Evolutionary conservation across 2,329 filamentous ascomycete genomes (phyloP), one percentile per base, ranked within the genome.

Genomic region (Calonectria hawksworthii): DNA sequence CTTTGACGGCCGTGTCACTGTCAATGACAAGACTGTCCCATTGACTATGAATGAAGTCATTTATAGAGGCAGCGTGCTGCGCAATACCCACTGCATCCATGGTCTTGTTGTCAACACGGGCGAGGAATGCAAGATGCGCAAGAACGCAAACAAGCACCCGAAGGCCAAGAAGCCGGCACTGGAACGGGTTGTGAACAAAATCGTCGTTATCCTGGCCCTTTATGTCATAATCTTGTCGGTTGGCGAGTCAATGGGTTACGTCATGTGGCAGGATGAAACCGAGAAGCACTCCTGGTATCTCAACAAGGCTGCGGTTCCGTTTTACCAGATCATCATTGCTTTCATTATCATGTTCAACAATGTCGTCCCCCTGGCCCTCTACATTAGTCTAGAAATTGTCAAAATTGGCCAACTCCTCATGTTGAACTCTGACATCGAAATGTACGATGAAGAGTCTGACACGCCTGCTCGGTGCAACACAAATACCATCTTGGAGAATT

Each of bases 261-360:
- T 93, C 74, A 89, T 94, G 72, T 98, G 96, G 96, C 91, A 92
- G 61, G 84, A 87, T 21, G 86, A 89, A 7, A 92, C 91, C 13
- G 95, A 98, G 83, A 85, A 87, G 30, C 84, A 90, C 18, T 91
- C 95, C 2, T 98, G 94, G 93, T 98, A 98, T 81, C 87, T 98
- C 23, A 84, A 88, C 5, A 85, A 91, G 70, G 93, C 95, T 0
- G 89, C 88, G 6, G 95, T 98, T n/a, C 89, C 91, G 1, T 94
- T 95, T 79, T 92, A 95, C 77, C 93, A 96, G 41, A 95, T 98
- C 74, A 93, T 98, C 77, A 93, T 96, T 34, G 96, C 95, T 0
- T 98, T 96, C 83, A 92, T 98, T 78, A 98, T 99, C 85, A 96
- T 98, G 92, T 98, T 98, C 86, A 99, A 98, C 84, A 99, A 97